Evolutionary conservation across 2,329 filamentous ascomycete species (phyloP).

Genomic region (Didymella exigua): DNA sequence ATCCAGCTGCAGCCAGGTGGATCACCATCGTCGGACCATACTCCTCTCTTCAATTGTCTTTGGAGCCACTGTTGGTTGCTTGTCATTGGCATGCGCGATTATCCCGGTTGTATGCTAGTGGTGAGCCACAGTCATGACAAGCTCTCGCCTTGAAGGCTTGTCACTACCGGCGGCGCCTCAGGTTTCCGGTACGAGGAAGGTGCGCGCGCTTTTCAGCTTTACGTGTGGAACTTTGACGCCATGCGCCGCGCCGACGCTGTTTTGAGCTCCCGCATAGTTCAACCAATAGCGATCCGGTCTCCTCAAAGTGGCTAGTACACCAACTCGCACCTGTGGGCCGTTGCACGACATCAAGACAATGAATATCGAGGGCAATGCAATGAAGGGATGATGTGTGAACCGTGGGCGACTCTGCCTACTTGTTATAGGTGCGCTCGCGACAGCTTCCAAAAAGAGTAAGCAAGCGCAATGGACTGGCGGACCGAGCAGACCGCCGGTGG

Average conservation of each 20-base stretch:
- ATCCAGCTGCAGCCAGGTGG: background rate
- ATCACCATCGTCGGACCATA: background rate
- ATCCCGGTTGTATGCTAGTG: background rate
- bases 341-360: background rate
- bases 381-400: background rate
- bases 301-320: background rate
- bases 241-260: background rate
- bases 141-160: background rate
- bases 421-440: background rate
- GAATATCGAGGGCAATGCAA: background rate
- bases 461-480: background rate
- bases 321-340: background rate
- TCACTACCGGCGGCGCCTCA: background rate
- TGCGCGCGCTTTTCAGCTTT: background rate
- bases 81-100: background rate
- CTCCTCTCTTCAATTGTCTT: background rate
- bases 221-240: background rate
- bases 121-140: background rate
- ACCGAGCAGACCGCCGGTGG: slow-evolving; percentile 1
- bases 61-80: background rate
- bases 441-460: background rate
- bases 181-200: background rate
- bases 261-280: background rate
- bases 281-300: background rate
- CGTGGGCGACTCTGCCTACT: background rate